phyloP scores from a whole-genome alignment of 495 filamentous ascomycete species.

The Neurospora intermedia region DNA sequence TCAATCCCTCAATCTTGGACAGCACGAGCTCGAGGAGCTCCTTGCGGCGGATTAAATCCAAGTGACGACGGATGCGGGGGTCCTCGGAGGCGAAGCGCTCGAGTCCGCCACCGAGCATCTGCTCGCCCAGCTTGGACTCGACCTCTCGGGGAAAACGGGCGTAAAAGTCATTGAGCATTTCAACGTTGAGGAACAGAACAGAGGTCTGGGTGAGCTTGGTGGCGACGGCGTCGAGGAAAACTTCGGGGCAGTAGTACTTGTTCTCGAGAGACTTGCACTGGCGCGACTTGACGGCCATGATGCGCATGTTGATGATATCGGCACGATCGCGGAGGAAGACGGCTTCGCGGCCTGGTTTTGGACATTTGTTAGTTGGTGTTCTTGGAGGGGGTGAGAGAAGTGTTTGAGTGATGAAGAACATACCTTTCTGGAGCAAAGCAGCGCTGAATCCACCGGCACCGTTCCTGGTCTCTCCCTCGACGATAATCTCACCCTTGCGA shows the following conservation, averaged over 20 bases:
- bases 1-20: slow-evolving; percentile 83
- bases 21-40: slow-evolving; percentile 86
- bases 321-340: slow-evolving; percentile 86
- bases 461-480: slow-evolving; percentile 70
- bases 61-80: slow-evolving; percentile 72
- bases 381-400: background rate
- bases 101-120: slow-evolving; percentile 65
- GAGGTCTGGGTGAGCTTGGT: slow-evolving; percentile 91
- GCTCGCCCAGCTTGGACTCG: slow-evolving; percentile 73
- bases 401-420: slow-evolving; percentile 5
- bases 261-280: slow-evolving; percentile 74
- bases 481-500: slow-evolving; percentile 66
- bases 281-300: slow-evolving; percentile 72
- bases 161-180: slow-evolving; percentile 87
- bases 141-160: slow-evolving; percentile 92
- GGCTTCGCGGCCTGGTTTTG: slow-evolving; percentile 66
- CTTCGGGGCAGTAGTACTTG: slow-evolving; percentile 94
- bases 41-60: slow-evolving; percentile 86
- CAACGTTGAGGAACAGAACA: slow-evolving; percentile 94
- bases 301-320: slow-evolving; percentile 80
- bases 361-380: slow-evolving; percentile 8
- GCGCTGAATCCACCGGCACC: slow-evolving; percentile 90
- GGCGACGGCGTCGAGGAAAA: slow-evolving; percentile 94
- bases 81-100: slow-evolving; percentile 91
- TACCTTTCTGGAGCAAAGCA: slow-evolving; percentile 70